Base-by-base conservation (phyloP, 805 yeast genomes). In the Wickerhamiella spandovensis region DNA sequence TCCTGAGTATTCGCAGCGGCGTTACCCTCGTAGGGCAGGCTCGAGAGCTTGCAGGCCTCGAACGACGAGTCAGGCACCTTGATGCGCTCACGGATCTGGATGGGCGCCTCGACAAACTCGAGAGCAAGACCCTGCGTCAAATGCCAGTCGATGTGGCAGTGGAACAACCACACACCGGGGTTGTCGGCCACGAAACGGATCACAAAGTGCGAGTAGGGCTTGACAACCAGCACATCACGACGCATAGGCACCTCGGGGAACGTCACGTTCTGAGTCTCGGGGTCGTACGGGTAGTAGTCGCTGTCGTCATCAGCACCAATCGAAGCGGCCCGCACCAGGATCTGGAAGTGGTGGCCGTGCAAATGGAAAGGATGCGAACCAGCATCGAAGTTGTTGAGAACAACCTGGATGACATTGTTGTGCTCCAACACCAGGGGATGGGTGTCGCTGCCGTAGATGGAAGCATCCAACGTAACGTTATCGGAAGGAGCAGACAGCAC, bases 121-220 rank as follows among this genome's bases (percentile, higher is more conserved):
- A 88, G 60, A 12, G 95, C 95, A 60, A 90, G 76, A 62, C 98
- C 98, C 72, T 92, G 97, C 62, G 81, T 76, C 73, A 90, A 76
- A 72, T 92, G 98, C 98, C 98, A 90, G 67, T 92, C 97, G 62
- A 92, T 84, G 67, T 90, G 98, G 70, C 98, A 90, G 72, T 90
- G 98, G 94, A 92, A 92, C 67, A 81, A 78, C 98, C 97, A 90
- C 43, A 89, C 89, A 72, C 98, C 98, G 30, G 97, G 98, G 67
- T 92, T 92, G 65, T 84, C 81, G 49, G 97, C 95, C 62, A 76
- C 78, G 74, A 88, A 90, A 64, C 97, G 78, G 55, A 90, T 63
- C 30, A 86, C 89, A 61, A 88, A 75, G 70, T 85, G 81, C 1
- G 96, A 88, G 63, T 84, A 84, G 24, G 95, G 88, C 64, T 79